Base-by-base conservation (phyloP, 805 yeast genomes). In the Middelhovenomyces tepae region DNA sequence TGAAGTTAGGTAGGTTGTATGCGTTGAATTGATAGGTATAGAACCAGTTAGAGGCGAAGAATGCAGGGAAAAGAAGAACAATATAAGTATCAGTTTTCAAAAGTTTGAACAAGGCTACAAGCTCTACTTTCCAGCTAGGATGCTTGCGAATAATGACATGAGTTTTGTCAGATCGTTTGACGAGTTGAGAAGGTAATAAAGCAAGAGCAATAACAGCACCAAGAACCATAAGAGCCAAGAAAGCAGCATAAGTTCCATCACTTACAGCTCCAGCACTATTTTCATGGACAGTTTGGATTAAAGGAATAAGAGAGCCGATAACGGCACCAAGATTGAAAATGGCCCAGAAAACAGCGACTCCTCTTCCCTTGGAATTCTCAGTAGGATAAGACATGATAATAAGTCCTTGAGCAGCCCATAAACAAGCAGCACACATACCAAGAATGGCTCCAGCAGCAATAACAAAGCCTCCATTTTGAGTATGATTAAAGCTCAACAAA, bases 11-110 rank as follows among this genome's bases (percentile, higher is more conserved):
- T 25, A 67, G 69, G 48, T 74, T 74, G 53, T 67, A 61, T 38
- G 69, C 73, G 50, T 73, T 72, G 47, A 70, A 73, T 54, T 75
- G 78, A 53, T 75, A 75, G 28, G 79, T 70, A 61, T 73, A 73
- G 59, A 73, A 75, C 75, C 75, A 75, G 59, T 75, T 75, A 22
- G 80, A 71, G 18, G 76, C 64, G 43, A 71, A 68, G 51, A 74
- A 75, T 70, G 72, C 65, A 27, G 81, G 81, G 63, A 75, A 67
- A 50, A 73, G 46, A 16, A 67, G 51, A 30, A 65, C 47, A 32
- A 74, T 67, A 49, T 55, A 59, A 30, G 71, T 71, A 44, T 67
- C 68, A 16, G 40, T 42, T 34, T 45, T 48, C 40, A 69, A 56
- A 31, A 63, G 52, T 27, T 47, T 46, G 40, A 50, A 50, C 45